Evolutionary conservation across 208 protist genomes (phyloP).

Genomic region (Trypanosoma congolense): DNA sequence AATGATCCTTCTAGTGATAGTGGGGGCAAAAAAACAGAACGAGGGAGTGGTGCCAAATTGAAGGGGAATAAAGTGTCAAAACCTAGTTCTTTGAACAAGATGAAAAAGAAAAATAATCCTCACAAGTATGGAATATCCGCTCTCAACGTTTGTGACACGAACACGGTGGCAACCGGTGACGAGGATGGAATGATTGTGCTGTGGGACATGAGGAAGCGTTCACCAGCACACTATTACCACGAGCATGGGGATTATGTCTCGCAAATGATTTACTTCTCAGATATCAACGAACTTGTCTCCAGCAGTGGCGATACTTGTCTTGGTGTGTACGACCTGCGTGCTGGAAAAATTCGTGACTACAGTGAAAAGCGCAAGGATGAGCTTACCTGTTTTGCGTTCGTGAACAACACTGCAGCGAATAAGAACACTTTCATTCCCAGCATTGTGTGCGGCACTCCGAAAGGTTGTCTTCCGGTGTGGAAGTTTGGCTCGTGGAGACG

Average conservation of each 20-base stretch:
- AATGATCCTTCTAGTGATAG: not conserved
- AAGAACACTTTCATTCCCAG: constrained; percentile 75
- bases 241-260: constrained; percentile 89
- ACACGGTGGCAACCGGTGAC: constrained; percentile 79
- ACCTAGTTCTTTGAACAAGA: constrained; percentile 2
- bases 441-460: constrained; percentile 82
- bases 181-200: constrained; percentile 83
- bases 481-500: constrained; percentile 87
- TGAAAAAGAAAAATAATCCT: constrained; percentile 47
- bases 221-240: constrained; percentile 65
- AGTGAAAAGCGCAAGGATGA: constrained; percentile 85
- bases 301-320: constrained; percentile 87
- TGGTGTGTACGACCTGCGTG: constrained; percentile 73
- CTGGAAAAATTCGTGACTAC: constrained; percentile 68
- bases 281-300: constrained; percentile 77
- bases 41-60: constrained; percentile 3
- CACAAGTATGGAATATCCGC: constrained; percentile 84
- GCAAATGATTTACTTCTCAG: constrained; percentile 85
- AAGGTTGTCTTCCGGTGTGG: constrained; percentile 76
- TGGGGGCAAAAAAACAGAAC: constrained; percentile 35
- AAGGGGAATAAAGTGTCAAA: constrained; percentile 14
- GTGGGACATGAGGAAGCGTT: constrained; percentile 83
- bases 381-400: constrained; percentile 85
- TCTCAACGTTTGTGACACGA: constrained; percentile 83
- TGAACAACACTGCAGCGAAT: constrained; percentile 73